phyloP scores from a whole-genome alignment of 257 asterid genomes.

The Solanum clarkiae region DNA sequence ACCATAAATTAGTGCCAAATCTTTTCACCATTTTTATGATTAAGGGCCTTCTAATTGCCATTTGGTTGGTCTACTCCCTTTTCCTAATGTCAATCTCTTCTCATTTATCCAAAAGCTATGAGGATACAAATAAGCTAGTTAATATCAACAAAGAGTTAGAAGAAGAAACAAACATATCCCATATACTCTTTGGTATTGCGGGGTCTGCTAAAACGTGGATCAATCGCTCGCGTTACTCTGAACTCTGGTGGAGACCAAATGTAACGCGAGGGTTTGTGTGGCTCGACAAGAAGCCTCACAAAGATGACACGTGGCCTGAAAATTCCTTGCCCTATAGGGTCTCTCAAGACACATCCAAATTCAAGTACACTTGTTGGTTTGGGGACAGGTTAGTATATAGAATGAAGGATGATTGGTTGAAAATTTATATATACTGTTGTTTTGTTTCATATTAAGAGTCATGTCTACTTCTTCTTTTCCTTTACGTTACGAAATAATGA shows the following conservation, averaged over 20 bases:
- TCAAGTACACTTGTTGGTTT: constrained; percentile 38
- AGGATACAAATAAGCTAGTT: too few species aligned
- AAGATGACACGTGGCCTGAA: constrained; percentile 17
- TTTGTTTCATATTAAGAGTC: too few species aligned
- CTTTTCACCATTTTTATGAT: background rate
- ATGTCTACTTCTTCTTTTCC: too few species aligned
- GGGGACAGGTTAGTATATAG: constrained; percentile 17
- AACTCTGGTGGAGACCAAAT: constrained; percentile 75
- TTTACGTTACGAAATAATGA: too few species aligned
- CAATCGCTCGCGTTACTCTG: constrained; percentile 43
- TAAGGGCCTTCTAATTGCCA: background rate
- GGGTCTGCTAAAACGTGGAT: constrained; percentile 74
- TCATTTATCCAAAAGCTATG: too few species aligned
- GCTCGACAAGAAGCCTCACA: constrained; percentile 45
- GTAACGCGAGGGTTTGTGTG: constrained; percentile 66
- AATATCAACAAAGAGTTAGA: background rate
- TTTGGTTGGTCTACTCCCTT: background rate
- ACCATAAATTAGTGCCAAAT: background rate
- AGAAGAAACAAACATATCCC: constrained; percentile 33
- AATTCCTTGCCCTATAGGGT: constrained; percentile 40
- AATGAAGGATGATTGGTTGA: too few species aligned
- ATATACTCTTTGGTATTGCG: constrained; percentile 72
- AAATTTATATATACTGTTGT: too few species aligned
- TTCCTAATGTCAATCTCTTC: background rate
- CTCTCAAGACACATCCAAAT: constrained; percentile 38